A percentile compares a stretch with the other conserved stretches of the same genome.
These are phyloP conservation scores for Neurospora intermedia DNA, from an alignment of 495 filamentous ascomycete genomes.

Conservation along the genomic window DNA sequence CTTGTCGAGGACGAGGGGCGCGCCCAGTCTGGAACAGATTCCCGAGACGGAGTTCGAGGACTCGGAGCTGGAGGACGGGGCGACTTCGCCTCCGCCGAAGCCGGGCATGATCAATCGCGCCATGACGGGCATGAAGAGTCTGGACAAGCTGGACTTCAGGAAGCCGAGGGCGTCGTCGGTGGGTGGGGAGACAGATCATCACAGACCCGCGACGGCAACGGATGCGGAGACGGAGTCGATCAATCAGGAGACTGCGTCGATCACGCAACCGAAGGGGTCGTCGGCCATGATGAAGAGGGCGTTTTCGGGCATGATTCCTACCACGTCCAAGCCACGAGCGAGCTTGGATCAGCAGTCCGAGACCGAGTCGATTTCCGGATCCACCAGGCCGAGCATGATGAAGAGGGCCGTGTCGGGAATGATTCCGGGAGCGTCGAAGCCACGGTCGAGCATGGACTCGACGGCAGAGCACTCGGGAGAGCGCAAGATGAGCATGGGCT, in stretches of 20 bases:
- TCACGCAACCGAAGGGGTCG: background rate
- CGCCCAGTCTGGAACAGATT: background rate
- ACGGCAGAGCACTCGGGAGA: background rate
- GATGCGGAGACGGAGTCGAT: background rate
- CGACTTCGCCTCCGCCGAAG: background rate
- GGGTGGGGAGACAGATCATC: background rate
- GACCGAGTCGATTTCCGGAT: background rate
- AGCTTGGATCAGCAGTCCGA: background rate
- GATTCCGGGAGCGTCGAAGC: background rate
- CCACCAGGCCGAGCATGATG: background rate
- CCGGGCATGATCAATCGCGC: background rate
- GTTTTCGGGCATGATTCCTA: background rate
- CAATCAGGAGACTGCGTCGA: background rate
- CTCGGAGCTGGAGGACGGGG: background rate
- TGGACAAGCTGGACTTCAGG: background rate
- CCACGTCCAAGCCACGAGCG: background rate
- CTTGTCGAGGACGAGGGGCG: background rate
- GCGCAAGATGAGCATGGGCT: background rate
- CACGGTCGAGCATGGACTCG: background rate
- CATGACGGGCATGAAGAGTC: background rate
- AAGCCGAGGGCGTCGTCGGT: background rate
- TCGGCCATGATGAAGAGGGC: background rate
- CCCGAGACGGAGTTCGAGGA: background rate
- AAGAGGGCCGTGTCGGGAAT: background rate
- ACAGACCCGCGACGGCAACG: background rate